These are phyloP conservation scores for Scheffersomyces cryptocercus DNA, from an alignment of 1,139 yeast species.

Conservation along the genomic window DNA sequence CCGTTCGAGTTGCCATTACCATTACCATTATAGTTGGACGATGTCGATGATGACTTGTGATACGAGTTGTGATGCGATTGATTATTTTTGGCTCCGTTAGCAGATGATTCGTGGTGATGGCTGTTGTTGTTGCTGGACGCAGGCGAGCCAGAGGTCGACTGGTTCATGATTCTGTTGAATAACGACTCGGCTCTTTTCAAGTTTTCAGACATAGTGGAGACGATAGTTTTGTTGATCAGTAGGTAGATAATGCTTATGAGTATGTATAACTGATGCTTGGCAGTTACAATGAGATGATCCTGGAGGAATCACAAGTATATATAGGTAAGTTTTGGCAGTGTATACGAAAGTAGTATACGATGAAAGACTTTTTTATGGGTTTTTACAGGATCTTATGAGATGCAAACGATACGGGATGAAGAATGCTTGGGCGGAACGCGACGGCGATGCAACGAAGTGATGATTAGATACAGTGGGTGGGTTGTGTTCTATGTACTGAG, in stretches of 20 bases:
- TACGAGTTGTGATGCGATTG: conserved; percentile 2
- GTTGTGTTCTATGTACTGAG: no score
- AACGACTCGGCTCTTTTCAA: conserved; percentile 52
- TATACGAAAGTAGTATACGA: no score
- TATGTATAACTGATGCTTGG: no score
- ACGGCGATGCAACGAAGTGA: not conserved
- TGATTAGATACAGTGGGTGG: no score
- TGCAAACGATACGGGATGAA: no score
- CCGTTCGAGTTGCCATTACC: conserved; percentile 2
- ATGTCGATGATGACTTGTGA: conserved; percentile 5
- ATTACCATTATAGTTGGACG: conserved; percentile 10
- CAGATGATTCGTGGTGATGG: not conserved
- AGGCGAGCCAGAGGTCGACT: conserved; percentile 13
- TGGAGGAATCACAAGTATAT: no score
- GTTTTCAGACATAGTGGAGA: conserved; percentile 43
- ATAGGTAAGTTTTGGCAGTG: no score
- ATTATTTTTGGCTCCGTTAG: not conserved
- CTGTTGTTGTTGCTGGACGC: conserved; percentile 1
- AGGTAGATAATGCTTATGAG: not conserved
- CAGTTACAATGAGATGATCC: no score
- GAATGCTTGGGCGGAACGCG: no score
- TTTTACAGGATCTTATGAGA: no score
- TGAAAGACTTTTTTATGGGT: no score
- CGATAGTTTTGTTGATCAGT: not conserved
- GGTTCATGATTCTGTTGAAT: conserved; percentile 52